Percentiles rank a stretch among this genome's conserved stretches.
Evolutionary conservation across 2,329 filamentous ascomycete species (phyloP).

Genomic region (Chaetomiaceae sp.): DNA sequence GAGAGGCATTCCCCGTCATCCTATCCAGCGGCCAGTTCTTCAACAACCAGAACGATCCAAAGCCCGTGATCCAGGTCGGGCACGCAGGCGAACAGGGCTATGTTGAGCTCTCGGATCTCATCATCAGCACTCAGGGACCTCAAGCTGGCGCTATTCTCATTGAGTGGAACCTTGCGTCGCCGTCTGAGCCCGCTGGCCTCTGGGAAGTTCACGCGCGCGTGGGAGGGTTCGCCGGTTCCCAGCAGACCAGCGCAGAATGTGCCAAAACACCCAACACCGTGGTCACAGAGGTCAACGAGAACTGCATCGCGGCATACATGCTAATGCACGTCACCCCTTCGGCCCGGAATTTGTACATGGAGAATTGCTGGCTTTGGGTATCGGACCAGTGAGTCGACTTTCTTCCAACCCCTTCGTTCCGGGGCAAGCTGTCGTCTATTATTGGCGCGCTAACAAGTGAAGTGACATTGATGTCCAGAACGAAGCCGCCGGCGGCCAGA

Average conservation of each 20-base stretch:
- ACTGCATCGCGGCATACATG: conserved; percentile 32
- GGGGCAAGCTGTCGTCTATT: no score
- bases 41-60: no score
- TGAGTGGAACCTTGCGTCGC: conserved; percentile 61
- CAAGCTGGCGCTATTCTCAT: conserved; percentile 65
- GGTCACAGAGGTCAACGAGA: no score
- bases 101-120: conserved; percentile 64
- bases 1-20: no score
- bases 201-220: conserved; percentile 71
- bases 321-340: conserved; percentile 57
- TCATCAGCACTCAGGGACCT: conserved; percentile 47
- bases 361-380: conserved; percentile 89
- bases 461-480: no score
- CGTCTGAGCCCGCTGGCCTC: conserved; percentile 42
- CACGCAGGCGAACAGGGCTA: conserved; percentile 53
- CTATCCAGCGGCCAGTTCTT: no score
- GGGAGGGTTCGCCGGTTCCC: conserved; percentile 63
- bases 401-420: no score
- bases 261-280: conserved; percentile 40
- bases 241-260: conserved; percentile 60
- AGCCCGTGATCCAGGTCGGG: conserved; percentile 62
- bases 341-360: conserved; percentile 69
- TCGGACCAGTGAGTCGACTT: no score
- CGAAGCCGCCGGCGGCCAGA: no score
- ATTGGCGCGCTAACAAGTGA: no score